Conservation (phyloP, 306 rosid species). For the Rosa rugosa region DNA sequence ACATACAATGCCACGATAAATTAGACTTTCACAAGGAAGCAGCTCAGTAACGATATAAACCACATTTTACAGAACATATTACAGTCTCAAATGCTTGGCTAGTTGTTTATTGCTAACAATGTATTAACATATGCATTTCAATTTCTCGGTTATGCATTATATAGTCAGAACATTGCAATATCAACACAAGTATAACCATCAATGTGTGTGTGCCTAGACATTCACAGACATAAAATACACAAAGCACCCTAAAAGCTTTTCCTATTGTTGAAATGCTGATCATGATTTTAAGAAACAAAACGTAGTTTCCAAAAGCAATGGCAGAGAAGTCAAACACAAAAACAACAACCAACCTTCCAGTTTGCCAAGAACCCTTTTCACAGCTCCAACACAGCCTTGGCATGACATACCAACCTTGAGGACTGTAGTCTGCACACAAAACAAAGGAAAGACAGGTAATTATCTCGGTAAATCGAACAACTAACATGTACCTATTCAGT, state of each 20-base stretch:
- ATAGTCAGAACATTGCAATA: not conserved
- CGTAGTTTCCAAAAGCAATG: not conserved
- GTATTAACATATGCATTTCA: not conserved
- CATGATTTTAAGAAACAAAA: not conserved
- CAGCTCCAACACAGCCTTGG: conserved; percentile 88
- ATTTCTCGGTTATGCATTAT: not conserved
- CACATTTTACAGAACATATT: not conserved
- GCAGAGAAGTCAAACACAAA: not conserved
- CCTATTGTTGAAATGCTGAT: not conserved
- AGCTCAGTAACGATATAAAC: not conserved
- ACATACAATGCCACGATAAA: not conserved
- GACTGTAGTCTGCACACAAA: conserved; percentile 64
- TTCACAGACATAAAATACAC: not conserved
- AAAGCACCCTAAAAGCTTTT: not conserved
- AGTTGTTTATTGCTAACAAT: not conserved
- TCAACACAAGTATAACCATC: not conserved
- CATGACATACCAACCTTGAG: conserved; percentile 97
- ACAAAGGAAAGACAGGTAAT: not conserved
- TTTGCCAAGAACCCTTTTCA: conserved; percentile 85
- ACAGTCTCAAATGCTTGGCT: not conserved
- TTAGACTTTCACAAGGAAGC: not conserved
- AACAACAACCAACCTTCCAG: conserved; percentile 61
- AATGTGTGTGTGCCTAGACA: not conserved
- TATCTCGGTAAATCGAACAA: not conserved
- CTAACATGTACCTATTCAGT: conserved; percentile 2